Base-by-base conservation (phyloP, 192 early-diverging fungal genomes). In the Backusella parvicylindrica region DNA sequence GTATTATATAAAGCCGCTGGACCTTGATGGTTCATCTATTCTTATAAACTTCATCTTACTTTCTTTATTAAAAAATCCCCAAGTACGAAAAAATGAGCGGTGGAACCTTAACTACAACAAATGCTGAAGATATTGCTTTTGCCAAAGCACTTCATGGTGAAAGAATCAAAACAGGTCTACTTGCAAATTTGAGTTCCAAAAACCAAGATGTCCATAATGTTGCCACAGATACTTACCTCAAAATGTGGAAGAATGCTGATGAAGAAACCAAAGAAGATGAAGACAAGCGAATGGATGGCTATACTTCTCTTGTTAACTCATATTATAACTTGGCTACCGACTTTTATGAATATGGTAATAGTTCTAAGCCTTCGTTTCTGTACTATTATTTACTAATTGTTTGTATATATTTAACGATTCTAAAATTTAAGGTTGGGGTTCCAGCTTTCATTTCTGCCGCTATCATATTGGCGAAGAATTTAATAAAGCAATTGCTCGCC, bases 371-470 rank as follows among this genome's bases (percentile, higher is more conserved):
- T 18, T 35, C 70, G 47, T 40, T 37, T 50, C 15, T 4, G 28
- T 60, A n/a, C n/a, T n/a, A 49, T 9, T 60, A 32, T 50, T 23
- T 33, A 21, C 15, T 43, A 67, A 3, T 33, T 60, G 43, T 71
- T 9, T 60, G 8, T 60, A 23, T 26, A 26, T 23, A 13, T 60
- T 60, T 56, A 23, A 26, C 53, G 21, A 26, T 11, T 74, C 9
- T n/a, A 60, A n/a, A 32, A 53, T 35, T 16, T 90, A 90, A 76
- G 93, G 89, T 26, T 98, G 95, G 96, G 95, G 96, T 63, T 85
- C 86, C 35, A 93, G 92, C 68, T 98, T 97, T 89, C 96, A 98
- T 77, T 98, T 98, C 83, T 91, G 91, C 38, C 90, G 94, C 72
- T 92, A 92, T 75, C 92, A 90, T 77, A 83, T 86, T 64, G 88